Evolutionary conservation across 1,284 basidiomycete genomes (phyloP), one percentile per base, ranked within the genome.

Genomic region (Trametes polyzona): DNA sequence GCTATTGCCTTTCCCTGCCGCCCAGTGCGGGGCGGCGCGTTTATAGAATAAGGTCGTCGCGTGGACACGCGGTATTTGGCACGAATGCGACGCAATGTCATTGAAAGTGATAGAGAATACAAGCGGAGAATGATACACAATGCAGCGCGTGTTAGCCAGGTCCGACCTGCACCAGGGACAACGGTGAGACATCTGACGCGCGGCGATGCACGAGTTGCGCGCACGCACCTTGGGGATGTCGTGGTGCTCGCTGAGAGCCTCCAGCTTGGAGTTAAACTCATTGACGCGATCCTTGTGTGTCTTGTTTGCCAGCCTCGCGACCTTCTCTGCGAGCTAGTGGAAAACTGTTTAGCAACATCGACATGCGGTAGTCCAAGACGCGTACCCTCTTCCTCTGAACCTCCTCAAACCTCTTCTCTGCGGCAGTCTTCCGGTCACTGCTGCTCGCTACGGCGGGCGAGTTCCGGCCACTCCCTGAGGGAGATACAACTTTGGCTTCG

Each of bases 221-320:
- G 30, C n/a, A 64, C 72, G 62, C 69, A 90, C 93, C 80, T 95
- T 95, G 37, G 93, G 93, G 65, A 96, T 95, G 71, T 96, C 93
- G 71, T 96, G 92, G 79, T 96, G 94, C 76, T 96, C 93, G 69
- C 90, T 92, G 57, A 97, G 83, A 48, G 83, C 78, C 71, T 96
- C 95, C 7, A 99, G 80, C 70, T 97, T 93, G 29, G 83, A 71
- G 72, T 99, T 99, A 69, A 95, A 93, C 69, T 95, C 92, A 58
- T 86, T 87, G 21, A 99, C 95, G 47, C 95, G 88, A 60, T 99
- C 96, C 76, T 98, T 98, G 76, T 99, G 96, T 9, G 93, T 94
- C 75, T 90, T 92, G 65, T 80, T 79, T 0, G 96, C 96, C 67
- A 92, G 73, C 73, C 88, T 93, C 29, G 84, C 82, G 23, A 96